These are phyloP conservation scores for Podila clonocystis DNA, from an alignment of 192 early-diverging fungal genomes.

Conservation along the genomic window DNA sequence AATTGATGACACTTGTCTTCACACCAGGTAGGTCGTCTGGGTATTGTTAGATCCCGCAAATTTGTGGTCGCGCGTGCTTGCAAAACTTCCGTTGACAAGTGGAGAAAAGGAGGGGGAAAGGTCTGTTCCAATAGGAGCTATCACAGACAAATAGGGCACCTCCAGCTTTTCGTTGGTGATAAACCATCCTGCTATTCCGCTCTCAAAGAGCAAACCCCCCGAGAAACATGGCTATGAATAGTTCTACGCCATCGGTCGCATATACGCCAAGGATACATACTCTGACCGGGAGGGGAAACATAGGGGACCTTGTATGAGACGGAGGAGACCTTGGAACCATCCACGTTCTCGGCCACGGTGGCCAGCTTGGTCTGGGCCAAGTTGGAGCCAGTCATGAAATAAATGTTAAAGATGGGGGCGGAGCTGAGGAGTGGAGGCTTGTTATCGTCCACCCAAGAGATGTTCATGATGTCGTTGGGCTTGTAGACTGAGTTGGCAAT, in stretches of 20 bases:
- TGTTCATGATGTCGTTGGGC: constrained; percentile 30
- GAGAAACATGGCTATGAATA: not conserved
- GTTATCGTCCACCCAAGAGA: constrained; percentile 25
- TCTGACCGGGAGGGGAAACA: constrained; percentile 37
- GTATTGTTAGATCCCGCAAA: not conserved
- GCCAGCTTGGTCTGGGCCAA: constrained; percentile 12
- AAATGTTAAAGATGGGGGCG: constrained; percentile 34
- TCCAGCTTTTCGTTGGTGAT: no score
- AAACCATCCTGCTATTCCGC: not conserved
- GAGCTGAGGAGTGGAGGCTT: constrained; percentile 6
- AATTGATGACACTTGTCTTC: not conserved
- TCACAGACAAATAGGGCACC: no score
- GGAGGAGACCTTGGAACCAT: not conserved
- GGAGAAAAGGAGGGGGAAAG: no score
- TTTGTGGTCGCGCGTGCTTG: no score
- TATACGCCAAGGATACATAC: constrained; percentile 23
- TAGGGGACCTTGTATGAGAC: constrained; percentile 19
- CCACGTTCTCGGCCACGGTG: constrained; percentile 12
- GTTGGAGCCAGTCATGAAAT: constrained; percentile 35
- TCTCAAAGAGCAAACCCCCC: not conserved
- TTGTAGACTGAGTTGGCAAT: constrained; percentile 17
- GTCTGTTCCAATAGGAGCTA: no score
- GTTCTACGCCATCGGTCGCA: not conserved
- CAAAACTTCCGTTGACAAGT: no score
- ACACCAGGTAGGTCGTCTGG: not conserved